Base-by-base conservation (phyloP, 192 early-diverging fungal genomes). In the Umbelopsis isabellina region DNA sequence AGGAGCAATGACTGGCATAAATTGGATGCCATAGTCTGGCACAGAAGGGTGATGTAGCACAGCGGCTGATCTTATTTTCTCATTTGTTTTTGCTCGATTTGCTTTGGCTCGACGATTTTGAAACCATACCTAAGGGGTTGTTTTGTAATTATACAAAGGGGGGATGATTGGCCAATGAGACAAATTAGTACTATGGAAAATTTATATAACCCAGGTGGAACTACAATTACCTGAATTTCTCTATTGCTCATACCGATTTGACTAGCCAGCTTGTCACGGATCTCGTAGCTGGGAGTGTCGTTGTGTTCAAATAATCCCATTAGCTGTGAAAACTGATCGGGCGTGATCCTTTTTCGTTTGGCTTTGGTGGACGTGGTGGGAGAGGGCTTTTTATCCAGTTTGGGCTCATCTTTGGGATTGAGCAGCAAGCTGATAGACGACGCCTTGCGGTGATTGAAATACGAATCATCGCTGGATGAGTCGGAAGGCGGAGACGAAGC, bases 91-190 rank as follows among this genome's bases (percentile, higher is more conserved):
- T 27, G 55, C 75, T 58, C 90, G 83, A 78, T 91, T 93, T 68
- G 87, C 89, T 74, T 93, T 93, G 48, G 92, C 92, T 49, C 92
- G 84, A 70, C 92, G 86, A 78, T 93, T 93, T 80, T 93, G 92
- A 80, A 93, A 93, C 92, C 92, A 93, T 65, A 93, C 91, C 84
- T 88, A 74, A 64, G 50, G 15, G 27, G 61, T 50, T 35, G 69
- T 18, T 66, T 23, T 69, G 41, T 21, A 52, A 25, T 66, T 67
- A 52, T 67, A 71, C 68, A 78, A 69, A 77, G 77, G 69, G 47
- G 27, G n/a, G 45, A 35, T 64, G 27, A 33, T 48, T 67, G 23
- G 73, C 65, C 47, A 46, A 50, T 51, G 22, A 15, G 46, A 35
- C 46, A 47, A 45, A 25, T 73, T 65, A 52, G 47, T 20, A 46